Evolutionary conservation across 1,284 basidiomycete genomes (phyloP).

Genomic region (Dichomitus squalens): DNA sequence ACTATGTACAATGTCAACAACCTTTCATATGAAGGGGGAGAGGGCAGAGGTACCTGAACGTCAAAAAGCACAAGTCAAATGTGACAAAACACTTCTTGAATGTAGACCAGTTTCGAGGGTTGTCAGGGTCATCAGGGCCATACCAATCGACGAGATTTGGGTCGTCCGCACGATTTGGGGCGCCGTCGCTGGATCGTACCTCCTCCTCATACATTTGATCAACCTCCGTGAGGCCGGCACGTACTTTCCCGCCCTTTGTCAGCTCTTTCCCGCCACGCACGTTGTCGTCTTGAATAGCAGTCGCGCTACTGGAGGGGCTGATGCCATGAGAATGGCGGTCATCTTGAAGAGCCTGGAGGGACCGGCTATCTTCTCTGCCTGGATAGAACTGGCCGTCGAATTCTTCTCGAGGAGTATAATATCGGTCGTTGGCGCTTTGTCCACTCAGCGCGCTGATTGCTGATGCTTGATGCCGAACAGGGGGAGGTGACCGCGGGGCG

Average conservation of each 20-base stretch:
- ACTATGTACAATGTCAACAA: constrained; percentile 27
- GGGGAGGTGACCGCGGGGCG: background rate
- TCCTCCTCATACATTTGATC: background rate
- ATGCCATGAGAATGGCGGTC: background rate
- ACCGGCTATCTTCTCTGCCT: too few relatives aligned
- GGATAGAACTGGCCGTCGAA: background rate
- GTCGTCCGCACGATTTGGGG: background rate
- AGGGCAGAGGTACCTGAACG: constrained; percentile 39
- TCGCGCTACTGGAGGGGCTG: background rate
- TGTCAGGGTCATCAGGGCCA: constrained; percentile 36
- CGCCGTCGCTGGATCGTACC: background rate
- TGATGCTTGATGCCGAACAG: background rate
- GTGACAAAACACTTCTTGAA: constrained; percentile 42
- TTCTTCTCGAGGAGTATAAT: background rate
- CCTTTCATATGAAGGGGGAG: background rate
- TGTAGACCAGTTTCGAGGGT: constrained; percentile 31
- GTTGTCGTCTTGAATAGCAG: background rate
- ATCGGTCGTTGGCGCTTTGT: background rate
- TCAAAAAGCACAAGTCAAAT: constrained; percentile 56
- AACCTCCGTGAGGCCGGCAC: background rate
- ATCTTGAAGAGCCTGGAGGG: background rate
- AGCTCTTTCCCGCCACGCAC: background rate
- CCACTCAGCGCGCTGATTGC: background rate
- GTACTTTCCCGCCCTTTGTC: background rate
- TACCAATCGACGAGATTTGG: constrained; percentile 28